These are phyloP conservation scores for Sicyos baderoa DNA, from an alignment of 306 rosid species.

Conservation along the genomic window DNA sequence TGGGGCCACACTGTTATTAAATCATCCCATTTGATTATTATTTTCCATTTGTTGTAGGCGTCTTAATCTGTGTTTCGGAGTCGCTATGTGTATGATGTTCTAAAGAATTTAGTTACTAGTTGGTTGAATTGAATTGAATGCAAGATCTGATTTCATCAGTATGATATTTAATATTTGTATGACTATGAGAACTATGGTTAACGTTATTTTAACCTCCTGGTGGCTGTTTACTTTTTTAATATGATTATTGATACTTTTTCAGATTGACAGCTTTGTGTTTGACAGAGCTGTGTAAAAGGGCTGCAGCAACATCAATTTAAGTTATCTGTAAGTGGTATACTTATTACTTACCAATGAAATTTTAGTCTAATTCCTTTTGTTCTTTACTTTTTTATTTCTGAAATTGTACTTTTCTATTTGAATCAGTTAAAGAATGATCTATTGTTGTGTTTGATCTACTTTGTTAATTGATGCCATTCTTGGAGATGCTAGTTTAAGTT, in stretches of 20 bases:
- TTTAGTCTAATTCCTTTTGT: not conserved
- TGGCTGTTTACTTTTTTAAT: not conserved
- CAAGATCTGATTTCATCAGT: not conserved
- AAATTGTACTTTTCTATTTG: not conserved
- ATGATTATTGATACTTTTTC: not conserved
- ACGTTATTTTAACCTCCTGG: not conserved
- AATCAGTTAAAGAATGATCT: not conserved
- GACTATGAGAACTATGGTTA: not conserved
- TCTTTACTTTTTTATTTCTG: not conserved
- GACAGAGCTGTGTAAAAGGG: slow-evolving; percentile 9
- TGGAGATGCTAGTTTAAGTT: not conserved
- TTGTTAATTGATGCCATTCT: not conserved
- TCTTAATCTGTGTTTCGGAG: not conserved
- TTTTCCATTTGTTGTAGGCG: not conserved
- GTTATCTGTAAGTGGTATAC: slow-evolving; percentile 4
- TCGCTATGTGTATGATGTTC: not conserved
- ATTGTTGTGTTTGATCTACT: not conserved
- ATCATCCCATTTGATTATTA: not conserved
- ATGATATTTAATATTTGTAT: not conserved
- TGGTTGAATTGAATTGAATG: not conserved
- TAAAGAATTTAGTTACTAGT: not conserved
- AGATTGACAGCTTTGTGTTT: slow-evolving; percentile 13
- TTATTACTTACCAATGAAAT: not conserved
- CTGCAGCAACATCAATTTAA: slow-evolving; percentile 18
- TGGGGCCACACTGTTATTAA: not conserved